Base-by-base conservation (phyloP, 768 basidiomycete species). In the Pholiota conissans region DNA sequence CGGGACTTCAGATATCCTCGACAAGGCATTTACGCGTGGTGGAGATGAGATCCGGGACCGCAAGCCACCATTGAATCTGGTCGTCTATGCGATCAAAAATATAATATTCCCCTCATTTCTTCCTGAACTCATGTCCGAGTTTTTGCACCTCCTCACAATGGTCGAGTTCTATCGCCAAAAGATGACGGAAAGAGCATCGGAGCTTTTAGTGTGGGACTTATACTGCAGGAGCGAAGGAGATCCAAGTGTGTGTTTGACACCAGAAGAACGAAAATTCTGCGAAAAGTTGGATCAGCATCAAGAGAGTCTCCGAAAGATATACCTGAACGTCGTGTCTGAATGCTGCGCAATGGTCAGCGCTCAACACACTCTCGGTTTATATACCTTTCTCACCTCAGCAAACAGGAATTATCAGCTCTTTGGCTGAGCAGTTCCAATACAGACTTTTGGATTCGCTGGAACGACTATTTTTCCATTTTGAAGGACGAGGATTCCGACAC, bases 391-490 rank as follows among this genome's bases (percentile, higher is more conserved):
- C 5, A 24, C 16, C 13, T 54, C 13, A 32, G 5, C 46, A 22
- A 9, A 32, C 30, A 76, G 76, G 74, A 78, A 57, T 52, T 78
- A 24, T 66, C 70, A 56, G 57, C 64, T n/a, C 52, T 71, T n/a
- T 75, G 74, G 72, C 63, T 68, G 3, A 52, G 58, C 20, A 49
- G 56, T 20, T 73, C 71, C 16, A 65, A 74, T 52, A 58, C 69
- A 5, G 67, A 74, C 30, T 74, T 75, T 55, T 70, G 74, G 65
- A 56, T 73, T 35, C 72, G 72, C 6, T 76, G 77, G 60, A 72
- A 78, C 42, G 72, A 78, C 62, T 80, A 79, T 62, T 73, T 76
- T 52, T 74, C 72, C 9, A 65, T 68, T 45, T 60, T 73, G 56
- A 55, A 65, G 27, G 49, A 34, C 50, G 32, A 32, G 46, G 39